Evolutionary conservation across 2,329 filamentous ascomycete genomes (phyloP).

Genomic region (Sclerotiophoma versabilis): DNA sequence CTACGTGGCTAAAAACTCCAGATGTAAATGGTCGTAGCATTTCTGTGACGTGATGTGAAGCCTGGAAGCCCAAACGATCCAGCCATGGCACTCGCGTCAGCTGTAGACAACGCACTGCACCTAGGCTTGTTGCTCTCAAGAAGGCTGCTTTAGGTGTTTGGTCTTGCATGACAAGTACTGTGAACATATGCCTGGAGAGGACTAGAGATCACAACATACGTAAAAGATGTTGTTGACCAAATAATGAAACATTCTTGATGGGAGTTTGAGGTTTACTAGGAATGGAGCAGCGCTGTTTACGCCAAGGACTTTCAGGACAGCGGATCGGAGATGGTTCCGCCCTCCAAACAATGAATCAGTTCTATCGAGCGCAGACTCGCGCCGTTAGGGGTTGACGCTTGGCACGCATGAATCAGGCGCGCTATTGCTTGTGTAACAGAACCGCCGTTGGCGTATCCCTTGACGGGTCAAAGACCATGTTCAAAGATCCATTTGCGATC

Average conservation of each 20-base stretch:
- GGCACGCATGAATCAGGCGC: not conserved
- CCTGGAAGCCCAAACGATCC: slow-evolving; percentile 13
- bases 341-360: not conserved
- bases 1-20: slow-evolving; percentile 1
- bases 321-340: slow-evolving; percentile 6
- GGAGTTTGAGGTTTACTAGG: not conserved
- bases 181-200: not conserved
- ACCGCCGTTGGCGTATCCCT: no score
- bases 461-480: not conserved
- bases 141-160: slow-evolving; percentile 5
- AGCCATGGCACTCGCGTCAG: slow-evolving; percentile 13
- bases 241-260: not conserved
- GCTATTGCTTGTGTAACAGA: not conserved
- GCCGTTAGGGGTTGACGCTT: not conserved
- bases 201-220: no score
- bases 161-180: not conserved
- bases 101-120: slow-evolving; percentile 8
- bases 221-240: not conserved
- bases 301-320: not conserved
- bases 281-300: slow-evolving; percentile 6
- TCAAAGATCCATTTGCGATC: not conserved
- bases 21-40: slow-evolving; percentile 10
- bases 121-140: slow-evolving; percentile 10
- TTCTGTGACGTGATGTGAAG: slow-evolving; percentile 7
- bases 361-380: not conserved